phyloP scores from a whole-genome alignment of 495 filamentous ascomycete genomes.

The Xylaria telfairii region DNA sequence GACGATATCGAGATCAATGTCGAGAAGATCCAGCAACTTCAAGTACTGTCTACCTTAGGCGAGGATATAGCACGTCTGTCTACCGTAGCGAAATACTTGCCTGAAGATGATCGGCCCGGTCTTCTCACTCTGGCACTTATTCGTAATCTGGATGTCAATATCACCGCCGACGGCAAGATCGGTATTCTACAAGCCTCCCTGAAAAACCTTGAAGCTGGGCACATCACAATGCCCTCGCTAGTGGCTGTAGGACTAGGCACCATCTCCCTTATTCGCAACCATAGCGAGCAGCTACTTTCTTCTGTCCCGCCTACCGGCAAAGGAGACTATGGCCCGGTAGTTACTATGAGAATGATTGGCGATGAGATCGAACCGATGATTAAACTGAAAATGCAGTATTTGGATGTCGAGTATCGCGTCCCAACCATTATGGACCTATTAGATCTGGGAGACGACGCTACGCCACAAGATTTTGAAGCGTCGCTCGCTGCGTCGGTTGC shows the following conservation, averaged over 20 bases:
- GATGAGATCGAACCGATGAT: slow-evolving; percentile 93
- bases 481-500: slow-evolving; percentile 80
- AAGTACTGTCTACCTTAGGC: slow-evolving; percentile 68
- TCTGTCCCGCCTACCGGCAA: slow-evolving; percentile 47
- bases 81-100: slow-evolving; percentile 90
- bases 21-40: slow-evolving; percentile 63
- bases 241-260: slow-evolving; percentile 73
- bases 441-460: slow-evolving; percentile 67
- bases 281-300: slow-evolving; percentile 69
- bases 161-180: slow-evolving; percentile 67
- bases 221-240: slow-evolving; percentile 84
- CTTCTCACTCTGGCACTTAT: slow-evolving; percentile 77
- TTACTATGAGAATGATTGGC: slow-evolving; percentile 77
- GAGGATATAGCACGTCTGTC: slow-evolving; percentile 82
- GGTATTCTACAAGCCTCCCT: slow-evolving; percentile 65
- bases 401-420: slow-evolving; percentile 84
- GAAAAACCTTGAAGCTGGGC: slow-evolving; percentile 72
- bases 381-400: slow-evolving; percentile 82
- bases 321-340: slow-evolving; percentile 50
- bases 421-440: slow-evolving; percentile 80
- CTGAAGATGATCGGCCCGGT: slow-evolving; percentile 93
- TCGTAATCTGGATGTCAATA: slow-evolving; percentile 61
- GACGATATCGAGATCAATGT: slow-evolving; percentile 64
- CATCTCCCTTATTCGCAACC: slow-evolving; percentile 66
- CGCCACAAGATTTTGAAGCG: slow-evolving; percentile 75